A percentile compares a stretch with the other conserved stretches of the same genome.
Conservation (phyloP, 1,284 basidiomycete species). For the Somion occarium region DNA sequence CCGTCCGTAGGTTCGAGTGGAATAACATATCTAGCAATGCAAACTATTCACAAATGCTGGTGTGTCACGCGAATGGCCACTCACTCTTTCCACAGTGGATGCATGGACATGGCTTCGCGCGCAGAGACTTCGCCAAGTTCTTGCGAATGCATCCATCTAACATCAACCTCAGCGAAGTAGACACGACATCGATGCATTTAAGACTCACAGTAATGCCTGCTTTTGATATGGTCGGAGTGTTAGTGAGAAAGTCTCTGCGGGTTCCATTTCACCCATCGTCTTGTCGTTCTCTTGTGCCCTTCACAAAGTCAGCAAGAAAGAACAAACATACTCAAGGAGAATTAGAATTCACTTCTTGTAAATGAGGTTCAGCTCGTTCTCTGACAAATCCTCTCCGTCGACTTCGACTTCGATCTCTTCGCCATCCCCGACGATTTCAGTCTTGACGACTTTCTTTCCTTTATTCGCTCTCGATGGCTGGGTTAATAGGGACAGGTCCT, state of each 20-base stretch:
- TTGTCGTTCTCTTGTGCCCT: conserved; percentile 61
- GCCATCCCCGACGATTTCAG: conserved; percentile 60
- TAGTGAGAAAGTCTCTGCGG: conserved; percentile 75
- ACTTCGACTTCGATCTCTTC: conserved; percentile 67
- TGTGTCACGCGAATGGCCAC: too few species aligned
- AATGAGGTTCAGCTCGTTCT: conserved; percentile 75
- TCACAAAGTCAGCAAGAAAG: background rate
- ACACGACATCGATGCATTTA: background rate
- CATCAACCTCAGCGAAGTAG: background rate
- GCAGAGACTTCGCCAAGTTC: conserved; percentile 72
- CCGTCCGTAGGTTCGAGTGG: conserved; percentile 50
- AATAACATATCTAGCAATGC: conserved; percentile 68
- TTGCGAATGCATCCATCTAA: conserved; percentile 89
- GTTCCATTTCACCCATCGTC: conserved; percentile 78
- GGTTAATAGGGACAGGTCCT: conserved; percentile 35
- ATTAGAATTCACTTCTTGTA: conserved; percentile 66
- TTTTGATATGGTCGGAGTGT: conserved; percentile 89
- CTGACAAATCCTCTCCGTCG: conserved; percentile 73
- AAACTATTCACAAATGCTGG: too few species aligned
- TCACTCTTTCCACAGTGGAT: conserved; percentile 95
- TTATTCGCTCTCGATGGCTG: conserved; percentile 29
- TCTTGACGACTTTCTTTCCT: conserved; percentile 28
- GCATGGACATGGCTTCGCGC: conserved; percentile 72
- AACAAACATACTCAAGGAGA: background rate
- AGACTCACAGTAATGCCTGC: conserved; percentile 73